These are phyloP conservation scores for Iris macrosiphon DNA, from an alignment of 106 monocot genomes.

Conservation along the genomic window DNA sequence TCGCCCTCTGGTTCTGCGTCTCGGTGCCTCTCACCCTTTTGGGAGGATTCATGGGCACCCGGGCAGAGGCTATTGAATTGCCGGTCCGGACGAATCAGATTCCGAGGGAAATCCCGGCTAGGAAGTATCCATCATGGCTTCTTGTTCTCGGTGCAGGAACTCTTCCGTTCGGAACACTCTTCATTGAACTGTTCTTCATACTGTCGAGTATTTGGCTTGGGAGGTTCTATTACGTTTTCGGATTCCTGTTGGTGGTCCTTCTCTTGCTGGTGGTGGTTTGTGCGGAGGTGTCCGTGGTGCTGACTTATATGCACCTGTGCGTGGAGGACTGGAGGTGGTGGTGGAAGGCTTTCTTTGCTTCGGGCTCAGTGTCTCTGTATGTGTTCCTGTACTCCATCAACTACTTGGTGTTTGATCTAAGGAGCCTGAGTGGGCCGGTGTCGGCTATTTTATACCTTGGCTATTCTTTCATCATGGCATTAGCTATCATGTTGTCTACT, in stretches of 20 bases:
- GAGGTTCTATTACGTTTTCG: constrained; percentile 26
- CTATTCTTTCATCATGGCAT: constrained; percentile 21
- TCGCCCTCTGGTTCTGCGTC: constrained; percentile 22
- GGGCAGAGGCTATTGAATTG: constrained; percentile 12
- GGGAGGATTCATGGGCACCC: constrained; percentile 15
- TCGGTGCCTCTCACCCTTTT: constrained; percentile 23
- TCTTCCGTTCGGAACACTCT: constrained; percentile 24
- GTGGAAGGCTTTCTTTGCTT: constrained; percentile 33
- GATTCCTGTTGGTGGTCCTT: constrained; percentile 21
- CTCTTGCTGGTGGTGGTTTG: constrained; percentile 22
- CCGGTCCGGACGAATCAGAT: constrained; percentile 26
- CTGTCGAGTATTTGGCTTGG: constrained; percentile 26
- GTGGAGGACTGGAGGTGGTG: constrained; percentile 34
- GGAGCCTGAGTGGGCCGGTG: constrained; percentile 22
- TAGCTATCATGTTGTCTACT: constrained; percentile 15
- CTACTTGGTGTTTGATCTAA: constrained; percentile 24
- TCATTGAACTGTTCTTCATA: constrained; percentile 28
- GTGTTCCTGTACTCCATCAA: constrained; percentile 27
- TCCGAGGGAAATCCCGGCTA: constrained; percentile 22
- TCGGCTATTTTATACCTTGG: constrained; percentile 19
- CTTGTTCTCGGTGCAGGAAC: constrained; percentile 23
- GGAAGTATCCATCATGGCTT: constrained; percentile 25
- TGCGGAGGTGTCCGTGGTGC: constrained; percentile 22
- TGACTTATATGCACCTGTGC: constrained; percentile 25
- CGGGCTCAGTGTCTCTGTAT: constrained; percentile 19